Percentiles rank a stretch among this genome's conserved stretches.
Conservation (phyloP, 2,329 filamentous ascomycete species). For the Botrytis tulipae region DNA sequence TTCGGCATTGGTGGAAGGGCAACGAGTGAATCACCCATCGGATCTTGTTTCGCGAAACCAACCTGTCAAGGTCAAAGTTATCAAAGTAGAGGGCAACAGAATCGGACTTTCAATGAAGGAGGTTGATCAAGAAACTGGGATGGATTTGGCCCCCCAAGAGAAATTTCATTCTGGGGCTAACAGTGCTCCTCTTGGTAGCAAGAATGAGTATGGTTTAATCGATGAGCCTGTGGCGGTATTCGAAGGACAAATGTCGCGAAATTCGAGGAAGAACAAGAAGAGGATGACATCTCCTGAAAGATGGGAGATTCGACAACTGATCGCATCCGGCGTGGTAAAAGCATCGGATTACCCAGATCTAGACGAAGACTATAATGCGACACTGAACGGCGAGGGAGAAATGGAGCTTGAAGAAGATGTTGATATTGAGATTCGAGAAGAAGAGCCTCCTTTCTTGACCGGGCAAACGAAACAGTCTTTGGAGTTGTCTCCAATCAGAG, state of each 20-base stretch:
- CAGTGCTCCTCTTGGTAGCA: conserved; percentile 69
- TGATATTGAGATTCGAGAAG: conserved; percentile 93
- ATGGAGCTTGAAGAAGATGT: conserved; percentile 95
- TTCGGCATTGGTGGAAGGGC: conserved; percentile 80
- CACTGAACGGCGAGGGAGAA: conserved; percentile 78
- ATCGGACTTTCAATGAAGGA: conserved; percentile 97
- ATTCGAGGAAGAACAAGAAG: conserved; percentile 69
- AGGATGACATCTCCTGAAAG: conserved; percentile 93
- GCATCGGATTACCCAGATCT: conserved; percentile 92
- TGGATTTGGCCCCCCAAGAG: conserved; percentile 75
- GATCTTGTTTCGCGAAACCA: conserved; percentile 81
- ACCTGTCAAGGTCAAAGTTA: conserved; percentile 86
- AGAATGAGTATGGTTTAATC: conserved; percentile 55
- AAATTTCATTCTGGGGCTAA: conserved; percentile 88
- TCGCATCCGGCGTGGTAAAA: conserved; percentile 90
- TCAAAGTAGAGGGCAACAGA: conserved; percentile 76
- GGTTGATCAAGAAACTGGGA: conserved; percentile 84
- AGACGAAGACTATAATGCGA: conserved; percentile 89
- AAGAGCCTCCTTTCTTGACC: conserved; percentile 92
- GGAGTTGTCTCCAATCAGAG: conserved; percentile 90
- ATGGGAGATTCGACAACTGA: conserved; percentile 96
- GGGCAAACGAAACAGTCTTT: conserved; percentile 96
- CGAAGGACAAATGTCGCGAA: conserved; percentile 54
- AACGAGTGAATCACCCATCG: conserved; percentile 86
- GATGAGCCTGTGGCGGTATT: conserved; percentile 58